Evolutionary conservation across 495 filamentous ascomycete species (phyloP), one percentile per base, ranked within the genome.

Genomic region (Durotheca rogersii): DNA sequence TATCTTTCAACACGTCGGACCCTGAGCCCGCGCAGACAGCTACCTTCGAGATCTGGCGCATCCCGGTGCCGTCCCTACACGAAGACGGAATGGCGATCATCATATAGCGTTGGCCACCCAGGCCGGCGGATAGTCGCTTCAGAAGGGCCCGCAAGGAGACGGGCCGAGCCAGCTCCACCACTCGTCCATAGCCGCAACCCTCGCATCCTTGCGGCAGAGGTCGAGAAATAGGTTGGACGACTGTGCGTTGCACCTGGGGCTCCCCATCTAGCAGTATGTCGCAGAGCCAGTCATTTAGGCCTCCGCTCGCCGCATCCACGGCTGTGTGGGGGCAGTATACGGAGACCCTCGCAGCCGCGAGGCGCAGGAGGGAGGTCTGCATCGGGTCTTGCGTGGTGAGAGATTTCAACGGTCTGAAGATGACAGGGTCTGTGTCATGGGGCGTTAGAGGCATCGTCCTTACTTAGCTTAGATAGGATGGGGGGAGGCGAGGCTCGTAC

Each of bases 261-360:
- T 64, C 56, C 14, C 51, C 37, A 27, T 56, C 67, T 18, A 81
- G 73, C 1, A 89, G 86, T 38, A 95, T 87, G 67, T 95, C 87
- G 39, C 87, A 90, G 14, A 98, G 85, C 93, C 93, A 98, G 72
- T 96, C 90, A 49, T 88, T 91, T 50, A 97, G 78, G 16, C 93
- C 93, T 11, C 84, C 87, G 4, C 84, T 82, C 0, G 87, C 87
- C 18, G 90, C 89, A 71, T 98, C 93, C 41, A 96, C 81, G 2
- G 93, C 91, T 0, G 92, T 97, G 63, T 98, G 93, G 0, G 93
- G 93, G 41, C 84, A 89, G 72, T 98, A 98, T 49, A 97, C 90
- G 58, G 89, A 91, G 56, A 96, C 91, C 12, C 94, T 91, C 71
- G 88, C 82, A 31, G 87, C 84, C n/a, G 84, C 86, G 2, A 98